These are phyloP conservation scores for Calocybe cyanea DNA, from an alignment of 768 basidiomycete species.

Conservation along the genomic window DNA sequence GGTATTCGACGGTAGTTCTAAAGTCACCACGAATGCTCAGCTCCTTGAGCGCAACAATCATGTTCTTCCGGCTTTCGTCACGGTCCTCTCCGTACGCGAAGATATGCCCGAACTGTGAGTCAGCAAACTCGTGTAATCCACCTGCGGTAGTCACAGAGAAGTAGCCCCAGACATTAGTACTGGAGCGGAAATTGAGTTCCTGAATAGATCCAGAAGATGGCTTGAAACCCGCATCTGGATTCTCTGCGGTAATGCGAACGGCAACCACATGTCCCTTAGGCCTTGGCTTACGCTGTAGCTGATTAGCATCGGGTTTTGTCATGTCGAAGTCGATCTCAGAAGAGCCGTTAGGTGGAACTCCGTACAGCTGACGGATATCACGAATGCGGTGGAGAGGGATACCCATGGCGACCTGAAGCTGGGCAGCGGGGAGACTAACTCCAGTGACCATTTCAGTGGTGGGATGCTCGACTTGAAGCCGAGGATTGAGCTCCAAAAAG, in stretches of 20 bases:
- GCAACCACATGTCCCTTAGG: conserved; percentile 99
- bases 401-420: conserved; percentile 98
- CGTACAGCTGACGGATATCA: conserved; percentile 94
- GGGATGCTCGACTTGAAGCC: conserved; percentile 99
- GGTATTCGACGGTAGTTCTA: conserved; percentile 96
- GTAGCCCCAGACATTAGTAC: conserved; percentile 99
- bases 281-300: conserved; percentile 88
- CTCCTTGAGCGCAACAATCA: conserved; percentile 99
- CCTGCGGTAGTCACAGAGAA: conserved; percentile 96
- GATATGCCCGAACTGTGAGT: conserved; percentile 99
- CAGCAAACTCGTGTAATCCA: conserved; percentile 97
- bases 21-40: conserved; percentile 98
- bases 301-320: conserved; percentile 79
- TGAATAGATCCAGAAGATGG: conserved; percentile 96
- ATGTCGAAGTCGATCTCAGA: conserved; percentile 98
- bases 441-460: conserved; percentile 99
- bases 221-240: conserved; percentile 99
- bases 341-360: conserved; percentile 82
- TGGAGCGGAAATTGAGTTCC: conserved; percentile 98
- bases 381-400: conserved; percentile 92
- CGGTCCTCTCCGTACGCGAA: conserved; percentile 99
- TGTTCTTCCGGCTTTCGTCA: conserved; percentile 93
- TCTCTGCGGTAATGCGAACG: conserved; percentile 98
- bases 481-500: conserved; percentile 98
- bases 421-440: conserved; percentile 95